These are phyloP conservation scores for Myxozyma monticola DNA, from an alignment of 805 yeast genomes.

Conservation along the genomic window DNA sequence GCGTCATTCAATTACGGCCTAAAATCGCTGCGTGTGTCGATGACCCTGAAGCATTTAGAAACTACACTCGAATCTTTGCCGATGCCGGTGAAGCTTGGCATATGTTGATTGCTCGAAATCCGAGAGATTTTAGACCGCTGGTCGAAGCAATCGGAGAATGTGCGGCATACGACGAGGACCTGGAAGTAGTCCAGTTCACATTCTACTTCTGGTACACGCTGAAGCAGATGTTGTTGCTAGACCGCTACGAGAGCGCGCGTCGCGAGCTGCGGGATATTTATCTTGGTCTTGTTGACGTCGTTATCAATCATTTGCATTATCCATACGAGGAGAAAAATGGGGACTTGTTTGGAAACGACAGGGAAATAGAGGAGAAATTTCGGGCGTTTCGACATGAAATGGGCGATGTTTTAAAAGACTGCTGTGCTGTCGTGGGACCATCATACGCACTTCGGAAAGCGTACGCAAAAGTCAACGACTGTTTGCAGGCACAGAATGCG, in stretches of 20 bases:
- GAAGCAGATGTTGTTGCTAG: conserved; percentile 66
- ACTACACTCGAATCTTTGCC: conserved; percentile 73
- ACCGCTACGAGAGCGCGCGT: conserved; percentile 56
- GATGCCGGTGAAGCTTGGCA: conserved; percentile 98
- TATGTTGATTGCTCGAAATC: conserved; percentile 71
- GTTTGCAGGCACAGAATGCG: conserved; percentile 39
- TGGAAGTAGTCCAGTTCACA: conserved; percentile 86
- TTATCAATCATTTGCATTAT: conserved; percentile 70
- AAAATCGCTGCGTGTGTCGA: conserved; percentile 44
- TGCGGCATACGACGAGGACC: conserved; percentile 72
- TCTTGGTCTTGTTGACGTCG: conserved; percentile 56
- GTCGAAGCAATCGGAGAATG: conserved; percentile 72
- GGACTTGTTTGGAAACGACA: conserved; percentile 62
- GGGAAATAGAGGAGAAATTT: conserved; percentile 87
- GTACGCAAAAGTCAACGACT: conserved; percentile 54
- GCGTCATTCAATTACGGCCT: conserved; percentile 62
- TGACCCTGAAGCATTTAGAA: conserved; percentile 66
- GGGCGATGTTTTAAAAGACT: conserved; percentile 96
- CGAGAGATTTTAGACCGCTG: conserved; percentile 67
- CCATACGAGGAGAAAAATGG: conserved; percentile 52
- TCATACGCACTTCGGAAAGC: conserved; percentile 69
- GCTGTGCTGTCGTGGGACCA: conserved; percentile 88
- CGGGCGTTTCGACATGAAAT: conserved; percentile 91
- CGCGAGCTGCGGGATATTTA: conserved; percentile 55
- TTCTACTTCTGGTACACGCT: conserved; percentile 89